Percentiles rank a stretch among this genome's conserved stretches.
Evolutionary conservation across 108 stramenopile species (phyloP).

Genomic region (Stephanodiscus triporus): DNA sequence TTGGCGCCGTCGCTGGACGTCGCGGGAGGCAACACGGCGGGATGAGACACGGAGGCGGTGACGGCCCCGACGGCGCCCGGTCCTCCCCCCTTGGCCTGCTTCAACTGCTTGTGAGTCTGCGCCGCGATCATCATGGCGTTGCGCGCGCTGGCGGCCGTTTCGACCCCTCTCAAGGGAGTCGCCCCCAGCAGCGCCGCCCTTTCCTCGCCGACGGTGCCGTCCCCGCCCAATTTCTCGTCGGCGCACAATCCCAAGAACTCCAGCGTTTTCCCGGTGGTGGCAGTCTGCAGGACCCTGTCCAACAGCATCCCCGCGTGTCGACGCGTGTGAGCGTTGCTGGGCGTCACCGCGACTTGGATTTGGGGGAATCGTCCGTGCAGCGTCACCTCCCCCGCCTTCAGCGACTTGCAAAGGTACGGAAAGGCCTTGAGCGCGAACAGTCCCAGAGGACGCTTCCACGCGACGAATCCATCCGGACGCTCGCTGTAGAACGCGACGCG

Average conservation of each 20-base stretch:
- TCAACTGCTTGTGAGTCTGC: slow-evolving; percentile 56
- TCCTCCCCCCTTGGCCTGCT: slow-evolving; percentile 62
- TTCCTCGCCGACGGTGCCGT: slow-evolving; percentile 45
- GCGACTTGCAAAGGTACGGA: slow-evolving; percentile 49
- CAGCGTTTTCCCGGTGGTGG: slow-evolving; percentile 43
- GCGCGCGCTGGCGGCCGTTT: slow-evolving; percentile 21
- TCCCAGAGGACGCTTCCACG: slow-evolving; percentile 46
- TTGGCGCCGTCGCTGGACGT: background rate
- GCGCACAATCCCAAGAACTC: slow-evolving; percentile 55
- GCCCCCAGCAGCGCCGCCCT: slow-evolving; percentile 3
- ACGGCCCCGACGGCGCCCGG: slow-evolving; percentile 12
- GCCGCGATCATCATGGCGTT: slow-evolving; percentile 47
- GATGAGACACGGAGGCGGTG: background rate
- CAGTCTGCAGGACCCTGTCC: slow-evolving; percentile 48
- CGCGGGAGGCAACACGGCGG: slow-evolving; percentile 4
- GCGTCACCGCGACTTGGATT: slow-evolving; percentile 41
- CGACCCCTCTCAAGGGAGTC: background rate
- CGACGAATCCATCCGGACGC: slow-evolving; percentile 32
- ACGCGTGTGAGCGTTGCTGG: slow-evolving; percentile 37
- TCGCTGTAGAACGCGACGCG: slow-evolving; percentile 47
- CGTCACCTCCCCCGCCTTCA: slow-evolving; percentile 51
- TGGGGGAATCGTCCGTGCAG: slow-evolving; percentile 53
- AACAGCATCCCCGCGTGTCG: slow-evolving; percentile 26
- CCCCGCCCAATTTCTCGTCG: slow-evolving; percentile 43
- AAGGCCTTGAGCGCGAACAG: slow-evolving; percentile 54